phyloP scores from a whole-genome alignment of 805 yeast species.

The Lipomyces japonicus region DNA sequence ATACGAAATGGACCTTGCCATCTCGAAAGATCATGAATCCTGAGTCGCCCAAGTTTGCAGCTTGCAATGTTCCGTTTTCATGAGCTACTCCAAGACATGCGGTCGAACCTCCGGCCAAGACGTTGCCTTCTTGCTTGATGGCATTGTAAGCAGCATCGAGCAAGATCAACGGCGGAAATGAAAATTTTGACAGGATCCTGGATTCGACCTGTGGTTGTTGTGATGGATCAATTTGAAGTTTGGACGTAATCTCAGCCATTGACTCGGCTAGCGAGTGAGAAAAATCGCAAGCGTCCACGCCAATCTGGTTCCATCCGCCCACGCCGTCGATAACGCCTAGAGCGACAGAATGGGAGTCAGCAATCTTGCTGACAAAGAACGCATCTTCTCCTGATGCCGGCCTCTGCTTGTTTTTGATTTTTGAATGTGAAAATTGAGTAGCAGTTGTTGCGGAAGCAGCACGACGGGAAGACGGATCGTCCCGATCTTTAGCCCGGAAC shows the following conservation, averaged over 20 bases:
- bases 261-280: constrained; percentile 70
- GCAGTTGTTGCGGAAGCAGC: too few species aligned
- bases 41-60: constrained; percentile 89
- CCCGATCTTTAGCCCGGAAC: constrained; percentile 19
- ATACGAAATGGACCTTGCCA: constrained; percentile 56
- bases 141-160: constrained; percentile 55
- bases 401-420: background rate
- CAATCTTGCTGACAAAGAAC: constrained; percentile 24
- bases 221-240: constrained; percentile 6
- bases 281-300: constrained; percentile 84
- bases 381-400: constrained; percentile 32
- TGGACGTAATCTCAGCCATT: constrained; percentile 41
- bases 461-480: background rate
- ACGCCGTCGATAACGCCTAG: constrained; percentile 73
- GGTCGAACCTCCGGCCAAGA: constrained; percentile 90
- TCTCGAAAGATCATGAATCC: constrained; percentile 85
- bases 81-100: constrained; percentile 76
- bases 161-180: constrained; percentile 45
- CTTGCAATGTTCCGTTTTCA: constrained; percentile 49
- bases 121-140: constrained; percentile 53
- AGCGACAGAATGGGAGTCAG: constrained; percentile 29
- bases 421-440: background rate
- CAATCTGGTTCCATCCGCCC: constrained; percentile 94
- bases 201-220: constrained; percentile 4
- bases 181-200: constrained; percentile 16